phyloP scores from a whole-genome alignment of 257 asterid species.

The Agastache rugosa region DNA sequence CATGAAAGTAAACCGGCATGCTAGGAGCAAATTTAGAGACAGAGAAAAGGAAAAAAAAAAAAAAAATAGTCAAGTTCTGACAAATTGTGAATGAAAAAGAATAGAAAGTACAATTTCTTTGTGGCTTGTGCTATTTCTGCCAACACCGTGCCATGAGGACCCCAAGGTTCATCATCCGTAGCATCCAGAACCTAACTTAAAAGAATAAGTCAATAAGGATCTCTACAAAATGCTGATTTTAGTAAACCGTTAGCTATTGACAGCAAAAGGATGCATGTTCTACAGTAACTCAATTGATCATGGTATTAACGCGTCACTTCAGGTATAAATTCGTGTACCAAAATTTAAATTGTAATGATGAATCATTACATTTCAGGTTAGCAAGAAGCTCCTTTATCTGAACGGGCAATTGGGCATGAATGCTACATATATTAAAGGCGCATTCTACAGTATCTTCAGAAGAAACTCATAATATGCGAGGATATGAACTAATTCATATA shows the following conservation, averaged over 20 bases:
- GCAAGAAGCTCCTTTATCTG: neutral
- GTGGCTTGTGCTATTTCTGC: conserved; percentile 95
- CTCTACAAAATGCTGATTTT: conserved; percentile 8
- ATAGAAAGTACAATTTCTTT: conserved; percentile 70
- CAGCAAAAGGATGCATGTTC: conserved; percentile 4
- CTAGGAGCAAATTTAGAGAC: conserved; percentile 7
- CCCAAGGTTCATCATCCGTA: conserved; percentile 98
- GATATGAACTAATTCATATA: neutral
- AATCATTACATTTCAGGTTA: conserved; percentile 2
- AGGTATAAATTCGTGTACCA: conserved; percentile 9
- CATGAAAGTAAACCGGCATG: conserved; percentile 24
- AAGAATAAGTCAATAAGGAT: conserved; percentile 28
- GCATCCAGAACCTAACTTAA: conserved; percentile 84
- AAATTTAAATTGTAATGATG: neutral
- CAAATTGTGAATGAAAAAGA: conserved; percentile 26
- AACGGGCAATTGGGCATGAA: neutral
- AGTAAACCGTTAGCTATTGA: neutral
- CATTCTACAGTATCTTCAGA: conserved; percentile 20
- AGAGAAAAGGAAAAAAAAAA: conserved; percentile 21
- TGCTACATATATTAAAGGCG: neutral
- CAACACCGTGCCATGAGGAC: conserved; percentile 96
- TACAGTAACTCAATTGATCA: neutral
- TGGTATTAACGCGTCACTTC: neutral
- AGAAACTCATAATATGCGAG: conserved; percentile 12
- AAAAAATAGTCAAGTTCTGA: conserved; percentile 18